Base-by-base conservation (phyloP, 768 basidiomycete genomes). In the Nidula microcarpa region DNA sequence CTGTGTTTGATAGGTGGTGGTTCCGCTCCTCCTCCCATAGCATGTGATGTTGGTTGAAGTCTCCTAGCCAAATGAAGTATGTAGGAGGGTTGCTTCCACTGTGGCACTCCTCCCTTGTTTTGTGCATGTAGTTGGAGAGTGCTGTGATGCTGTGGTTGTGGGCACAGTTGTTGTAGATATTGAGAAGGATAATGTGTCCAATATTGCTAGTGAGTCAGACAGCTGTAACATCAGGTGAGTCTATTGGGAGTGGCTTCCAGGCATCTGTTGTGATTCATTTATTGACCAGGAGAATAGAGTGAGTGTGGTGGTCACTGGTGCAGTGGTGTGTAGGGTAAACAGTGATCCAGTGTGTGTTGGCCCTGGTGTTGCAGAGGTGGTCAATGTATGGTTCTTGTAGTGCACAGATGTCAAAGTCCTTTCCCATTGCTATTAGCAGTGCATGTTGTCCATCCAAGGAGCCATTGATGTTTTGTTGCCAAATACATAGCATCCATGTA, bases 31-130 rank as follows among this genome's bases (percentile, higher is more conserved):
- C 39, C 17, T 76, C 73, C 74, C 75, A 76, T 2, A 66, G 9
- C 0, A 70, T 68, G 56, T 74, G 71, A 47, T 77, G 73, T 1
- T 65, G 53, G 56, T 77, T 77, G 61, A 77, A 75, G 60, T 75
- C 69, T 0, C 74, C 74, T 0, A 65, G 53, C 69, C 65, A 70
- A 5, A 74, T 48, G 23, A 49, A 47, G 13, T 59, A 23, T 23
- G 23, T 23, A 23, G 23, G 23, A 23, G 23, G 23, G 23, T 23
- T 4, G 4, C 23, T 23, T 23, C 23, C 4, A 60, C 16, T 53
- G 46, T 41, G 23, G 11, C 41, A n/a, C 14, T 23, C 44, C 43
- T 43, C 36, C 43, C 39, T 14, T 33, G 35, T 11, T 5, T 50
- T 23, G 35, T 47, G 14, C 14, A 43, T 41, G 17, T 3, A 33